Base-by-base conservation (phyloP, 176 grass and related monocot species). In the Rhynchospora pubera region DNA sequence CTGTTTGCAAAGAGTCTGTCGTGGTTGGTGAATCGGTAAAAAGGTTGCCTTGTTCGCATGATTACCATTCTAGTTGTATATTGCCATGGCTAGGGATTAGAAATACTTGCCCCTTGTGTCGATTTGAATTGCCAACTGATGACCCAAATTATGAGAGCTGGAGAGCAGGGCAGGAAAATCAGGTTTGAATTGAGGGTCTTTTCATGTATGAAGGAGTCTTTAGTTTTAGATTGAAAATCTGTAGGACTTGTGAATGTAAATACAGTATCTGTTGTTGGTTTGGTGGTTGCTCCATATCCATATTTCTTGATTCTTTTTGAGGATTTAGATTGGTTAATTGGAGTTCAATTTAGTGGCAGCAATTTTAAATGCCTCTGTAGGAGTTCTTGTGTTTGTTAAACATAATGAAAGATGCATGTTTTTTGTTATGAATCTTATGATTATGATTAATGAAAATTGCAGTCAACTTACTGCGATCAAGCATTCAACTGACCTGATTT, bases 71-170 rank as follows among this genome's bases (percentile, higher is more conserved):
- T 23, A 84, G 39, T 0, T 97, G 93, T 82, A 97, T 97, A 83
- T 83, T 93, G 62, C 91, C 91, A 10, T 97, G 91, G 91, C 85
- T 97, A 32, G 87, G 75, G 26, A 93, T 97, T 82, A 87, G 91
- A 75, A 97, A 93, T 57, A 97, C 93, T 7, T 97, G 93, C 62
- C 93, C 93, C n/a, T 89, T 97, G 18, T 97, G 93, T 67, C 91
- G 93, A 71, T 90, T 87, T 55, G 91, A 97, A 79, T 84, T 97
- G 80, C 90, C 91, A n/a, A 91, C 91, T 18, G 93, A 97, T 39
- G 93, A 97, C 81, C 83, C 46, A 47, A 85, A 91, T 16, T 91
- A 91, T 76, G 93, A 97, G 87, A 91, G 58, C 78, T 89, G 83
- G 89, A 93, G 69, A 69, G 24, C 82, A 5, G 75, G 59, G 79